phyloP scores from a whole-genome alignment of 192 early-diverging fungal genomes.

The Oehlia diaphana region DNA sequence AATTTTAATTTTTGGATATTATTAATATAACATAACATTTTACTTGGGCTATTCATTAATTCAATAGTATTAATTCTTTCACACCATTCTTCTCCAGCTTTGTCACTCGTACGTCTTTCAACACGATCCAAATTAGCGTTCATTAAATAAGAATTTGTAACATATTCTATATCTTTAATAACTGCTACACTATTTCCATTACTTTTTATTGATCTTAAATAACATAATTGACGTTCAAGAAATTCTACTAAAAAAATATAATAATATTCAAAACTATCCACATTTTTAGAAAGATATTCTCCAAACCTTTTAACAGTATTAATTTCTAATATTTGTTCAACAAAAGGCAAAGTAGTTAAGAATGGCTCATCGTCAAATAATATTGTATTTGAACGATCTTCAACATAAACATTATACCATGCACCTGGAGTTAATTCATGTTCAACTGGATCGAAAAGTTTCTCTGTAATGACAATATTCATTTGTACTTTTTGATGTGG shows the following conservation, averaged over 20 bases:
- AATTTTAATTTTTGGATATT: not conserved
- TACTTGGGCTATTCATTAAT: constrained; percentile 28
- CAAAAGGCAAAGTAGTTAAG: not conserved
- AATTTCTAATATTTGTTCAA: not conserved
- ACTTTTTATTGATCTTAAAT: not conserved
- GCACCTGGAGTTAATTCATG: constrained; percentile 22
- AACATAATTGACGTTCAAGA: not conserved
- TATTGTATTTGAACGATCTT: constrained; percentile 19
- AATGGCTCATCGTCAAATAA: constrained; percentile 19
- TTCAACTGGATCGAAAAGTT: constrained; percentile 26
- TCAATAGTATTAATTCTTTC: not conserved
- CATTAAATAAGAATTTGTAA: not conserved
- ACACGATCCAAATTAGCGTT: not conserved
- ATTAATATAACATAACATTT: constrained; percentile 28
- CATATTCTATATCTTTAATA: not conserved
- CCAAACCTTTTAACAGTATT: not conserved
- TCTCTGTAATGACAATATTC: constrained; percentile 22
- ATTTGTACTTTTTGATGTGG: constrained; percentile 21
- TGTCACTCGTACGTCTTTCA: constrained; percentile 9
- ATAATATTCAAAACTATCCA: constrained; percentile 1
- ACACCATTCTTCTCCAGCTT: constrained; percentile 28
- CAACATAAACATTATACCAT: constrained; percentile 29
- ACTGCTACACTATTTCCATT: not conserved
- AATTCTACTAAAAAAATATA: constrained; percentile 17
- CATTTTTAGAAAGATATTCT: not conserved